Base-by-base conservation (phyloP, 108 stramenopile species). In the Bacterosira constricta region DNA sequence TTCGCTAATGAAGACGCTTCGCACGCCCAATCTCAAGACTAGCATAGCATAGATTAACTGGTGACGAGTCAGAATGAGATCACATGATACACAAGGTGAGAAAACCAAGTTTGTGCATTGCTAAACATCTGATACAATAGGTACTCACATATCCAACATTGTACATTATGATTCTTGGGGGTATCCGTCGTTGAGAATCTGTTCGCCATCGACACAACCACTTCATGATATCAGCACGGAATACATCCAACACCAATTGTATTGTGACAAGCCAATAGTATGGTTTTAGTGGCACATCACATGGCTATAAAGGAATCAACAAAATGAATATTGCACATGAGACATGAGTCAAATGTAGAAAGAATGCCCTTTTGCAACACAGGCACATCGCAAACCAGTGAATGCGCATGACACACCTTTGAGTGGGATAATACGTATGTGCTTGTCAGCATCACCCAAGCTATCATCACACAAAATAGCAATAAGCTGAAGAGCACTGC, bases 241-340 rank as follows among this genome's bases (percentile, higher is more conserved):
- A 90, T 13, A 90, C 80, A 42, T 90, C 89, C 68, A 87, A 20
- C n/a, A 87, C 42, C 21, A 90, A 64, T 45, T 90, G 89, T 18
- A 87, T 36, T 7, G 89, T 87, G 1, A 83, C 86, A 27, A 90
- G 50, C 89, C 86, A 90, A 68, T 82, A 90, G 66, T 87, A 90
- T n/a, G 52, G 36, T 56, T 81, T 83, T 23, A 90, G 78, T 21
- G 89, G 89, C 41, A 90, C 77, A 63, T 90, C 89, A 44, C 89
- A 90, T n/a, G 63, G 30, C 69, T 71, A 47, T 37, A 25, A 18
- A 49, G 6, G 29, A 53, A 29, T 4, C 3, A 18, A 13, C 18
- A 27, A 7, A 45, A 27, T 29, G 39, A 45, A 41, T 11, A 39
- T n/a, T 37, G 13, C 11, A 7, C 1, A 15, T 57, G 2, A 32